Evolutionary conservation across 1,284 basidiomycete species (phyloP).

Genomic region (Stygiomarasmius scandens): DNA sequence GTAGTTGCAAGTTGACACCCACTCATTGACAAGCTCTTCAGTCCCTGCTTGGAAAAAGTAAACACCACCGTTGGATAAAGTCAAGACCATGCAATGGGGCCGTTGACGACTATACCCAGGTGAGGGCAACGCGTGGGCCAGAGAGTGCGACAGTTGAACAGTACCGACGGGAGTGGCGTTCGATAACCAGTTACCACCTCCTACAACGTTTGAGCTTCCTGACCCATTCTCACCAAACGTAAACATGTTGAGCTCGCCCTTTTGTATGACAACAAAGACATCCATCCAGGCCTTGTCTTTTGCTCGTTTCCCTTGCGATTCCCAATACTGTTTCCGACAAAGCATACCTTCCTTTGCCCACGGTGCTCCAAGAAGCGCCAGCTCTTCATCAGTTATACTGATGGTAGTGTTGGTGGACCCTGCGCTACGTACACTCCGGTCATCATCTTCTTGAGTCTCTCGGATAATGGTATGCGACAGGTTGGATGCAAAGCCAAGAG

Average conservation of each 20-base stretch:
- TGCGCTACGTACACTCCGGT: conserved; percentile 67
- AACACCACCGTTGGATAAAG: conserved; percentile 83
- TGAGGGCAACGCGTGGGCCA: conserved; percentile 85
- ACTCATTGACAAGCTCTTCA: conserved; percentile 95
- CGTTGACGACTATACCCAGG: conserved; percentile 90
- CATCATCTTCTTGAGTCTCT: conserved; percentile 91
- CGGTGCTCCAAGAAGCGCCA: conserved; percentile 91
- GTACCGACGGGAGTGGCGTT: conserved; percentile 86
- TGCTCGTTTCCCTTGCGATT: conserved; percentile 78
- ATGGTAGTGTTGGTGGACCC: conserved; percentile 66
- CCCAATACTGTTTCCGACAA: conserved; percentile 93
- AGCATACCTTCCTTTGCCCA: conserved; percentile 99
- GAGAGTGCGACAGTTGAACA: conserved; percentile 83
- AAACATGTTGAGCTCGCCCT: conserved; percentile 94
- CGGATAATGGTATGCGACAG: conserved; percentile 95
- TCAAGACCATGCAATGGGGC: conserved; percentile 95
- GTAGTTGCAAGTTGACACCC: conserved; percentile 98
- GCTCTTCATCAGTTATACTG: conserved; percentile 90
- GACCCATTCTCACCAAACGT: conserved; percentile 76
- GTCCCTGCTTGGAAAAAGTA: conserved; percentile 98
- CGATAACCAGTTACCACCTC: conserved; percentile 97
- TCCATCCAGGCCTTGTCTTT: conserved; percentile 90
- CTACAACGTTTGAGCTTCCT: conserved; percentile 67
- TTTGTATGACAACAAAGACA: conserved; percentile 94
- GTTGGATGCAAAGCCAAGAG: conserved; percentile 94